Evolutionary conservation across 2,329 filamentous ascomycete species (phyloP).

Genomic region (Sordariomycetes sp.): DNA sequence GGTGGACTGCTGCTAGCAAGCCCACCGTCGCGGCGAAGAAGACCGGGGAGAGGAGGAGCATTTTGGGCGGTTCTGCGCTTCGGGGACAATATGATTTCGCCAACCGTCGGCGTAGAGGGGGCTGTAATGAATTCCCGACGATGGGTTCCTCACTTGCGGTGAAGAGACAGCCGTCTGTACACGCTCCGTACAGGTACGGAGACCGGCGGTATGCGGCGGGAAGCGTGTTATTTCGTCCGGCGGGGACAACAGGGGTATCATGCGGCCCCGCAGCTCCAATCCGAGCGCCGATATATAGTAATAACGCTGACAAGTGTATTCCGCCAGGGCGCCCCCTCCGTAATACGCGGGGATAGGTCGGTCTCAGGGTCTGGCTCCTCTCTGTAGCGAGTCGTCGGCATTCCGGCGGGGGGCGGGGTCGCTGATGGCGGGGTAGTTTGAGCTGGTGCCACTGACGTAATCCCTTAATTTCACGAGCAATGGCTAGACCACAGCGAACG

Average conservation of each 20-base stretch:
- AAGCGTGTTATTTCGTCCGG: neutral
- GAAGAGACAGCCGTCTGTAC: neutral
- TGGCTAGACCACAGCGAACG: too few species aligned
- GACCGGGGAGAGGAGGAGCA: constrained; percentile 13
- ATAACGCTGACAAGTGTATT: neutral
- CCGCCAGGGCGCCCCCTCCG: too few species aligned
- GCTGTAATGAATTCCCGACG: neutral
- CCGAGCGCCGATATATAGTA: neutral
- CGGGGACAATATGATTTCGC: neutral
- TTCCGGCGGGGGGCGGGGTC: neutral
- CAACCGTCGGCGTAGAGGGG: neutral
- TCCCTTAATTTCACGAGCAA: neutral
- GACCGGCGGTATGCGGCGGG: constrained; percentile 2
- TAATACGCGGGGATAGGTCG: neutral
- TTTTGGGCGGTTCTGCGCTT: neutral
- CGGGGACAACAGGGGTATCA: neutral
- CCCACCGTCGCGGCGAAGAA: constrained; percentile 12
- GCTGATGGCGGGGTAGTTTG: neutral
- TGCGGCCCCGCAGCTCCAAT: neutral
- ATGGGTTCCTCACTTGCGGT: neutral
- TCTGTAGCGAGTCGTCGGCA: neutral
- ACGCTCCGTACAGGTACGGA: neutral
- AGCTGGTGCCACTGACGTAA: neutral
- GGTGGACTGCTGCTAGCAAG: constrained; percentile 11
- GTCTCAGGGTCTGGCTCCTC: neutral